phyloP scores from a whole-genome alignment of 2,329 filamentous ascomycete species.

The Cladophialophora psammophila region DNA sequence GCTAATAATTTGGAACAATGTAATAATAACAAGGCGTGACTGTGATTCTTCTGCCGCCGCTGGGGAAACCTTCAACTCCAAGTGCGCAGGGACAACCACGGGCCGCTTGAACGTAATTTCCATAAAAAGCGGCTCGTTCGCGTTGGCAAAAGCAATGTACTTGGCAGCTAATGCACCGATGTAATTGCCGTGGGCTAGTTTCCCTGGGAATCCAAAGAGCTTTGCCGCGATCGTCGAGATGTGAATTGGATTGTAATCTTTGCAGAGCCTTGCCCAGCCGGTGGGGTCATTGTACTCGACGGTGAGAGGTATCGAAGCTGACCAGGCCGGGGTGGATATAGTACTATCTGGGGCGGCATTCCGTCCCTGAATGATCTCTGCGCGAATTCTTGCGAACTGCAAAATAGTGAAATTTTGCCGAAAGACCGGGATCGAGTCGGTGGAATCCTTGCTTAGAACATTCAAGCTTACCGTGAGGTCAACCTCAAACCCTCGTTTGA shows the following conservation, averaged over 20 bases:
- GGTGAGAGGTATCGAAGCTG: neutral
- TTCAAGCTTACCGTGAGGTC: constrained; percentile 28
- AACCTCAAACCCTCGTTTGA: constrained; percentile 34
- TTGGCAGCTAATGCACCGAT: constrained; percentile 17
- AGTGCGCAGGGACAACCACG: constrained; percentile 21
- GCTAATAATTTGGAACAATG: constrained; percentile 5
- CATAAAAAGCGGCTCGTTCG: constrained; percentile 17
- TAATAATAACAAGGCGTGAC: neutral
- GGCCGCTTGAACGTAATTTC: constrained; percentile 31
- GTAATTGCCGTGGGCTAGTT: constrained; percentile 36
- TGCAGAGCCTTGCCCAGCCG: constrained; percentile 30
- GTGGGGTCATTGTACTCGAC: constrained; percentile 16
- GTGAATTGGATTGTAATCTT: constrained; percentile 37
- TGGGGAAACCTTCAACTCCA: neutral
- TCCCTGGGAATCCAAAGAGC: constrained; percentile 28
- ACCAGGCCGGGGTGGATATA: neutral
- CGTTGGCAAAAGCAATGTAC: neutral
- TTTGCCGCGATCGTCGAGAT: constrained; percentile 29
- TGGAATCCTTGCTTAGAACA: constrained; percentile 5
- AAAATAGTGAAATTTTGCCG: constrained; percentile 34
- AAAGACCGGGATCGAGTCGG: constrained; percentile 7
- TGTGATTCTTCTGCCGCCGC: neutral
- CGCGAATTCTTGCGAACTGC: constrained; percentile 22
- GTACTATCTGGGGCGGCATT: neutral
- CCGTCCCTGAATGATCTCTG: neutral